Conservation (phyloP, 2,329 filamentous ascomycete species). For the Teratosphaeria viscida region DNA sequence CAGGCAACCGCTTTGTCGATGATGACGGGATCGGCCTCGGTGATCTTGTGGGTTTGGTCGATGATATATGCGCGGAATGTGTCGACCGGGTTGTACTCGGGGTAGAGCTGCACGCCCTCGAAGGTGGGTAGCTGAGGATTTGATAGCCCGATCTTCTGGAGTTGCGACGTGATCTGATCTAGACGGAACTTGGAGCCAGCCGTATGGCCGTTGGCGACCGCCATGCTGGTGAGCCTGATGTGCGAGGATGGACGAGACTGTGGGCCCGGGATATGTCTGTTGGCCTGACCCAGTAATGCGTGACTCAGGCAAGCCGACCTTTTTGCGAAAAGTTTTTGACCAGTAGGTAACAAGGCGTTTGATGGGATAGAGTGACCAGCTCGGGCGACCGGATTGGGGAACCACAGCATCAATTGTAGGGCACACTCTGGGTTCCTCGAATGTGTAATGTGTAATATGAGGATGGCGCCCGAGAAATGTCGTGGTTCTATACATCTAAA, state of each 20-base stretch:
- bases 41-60: slow-evolving; percentile 55
- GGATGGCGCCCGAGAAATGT: background rate
- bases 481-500: too few species aligned
- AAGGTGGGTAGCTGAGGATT: slow-evolving; percentile 13
- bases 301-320: background rate
- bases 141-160: slow-evolving; percentile 20
- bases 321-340: background rate
- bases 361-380: background rate
- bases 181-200: slow-evolving; percentile 5
- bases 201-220: slow-evolving; percentile 9
- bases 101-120: slow-evolving; percentile 34
- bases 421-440: background rate
- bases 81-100: slow-evolving; percentile 64
- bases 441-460: background rate
- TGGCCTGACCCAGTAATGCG: background rate
- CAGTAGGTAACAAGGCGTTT: background rate
- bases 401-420: background rate
- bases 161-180: slow-evolving; percentile 19
- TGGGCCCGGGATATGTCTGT: background rate
- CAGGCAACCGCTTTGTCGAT: slow-evolving; percentile 69
- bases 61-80: slow-evolving; percentile 71
- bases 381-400: background rate
- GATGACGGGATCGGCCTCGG: slow-evolving; percentile 57
- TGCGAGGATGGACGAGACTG: background rate
- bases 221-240: slow-evolving; percentile 7